Percentiles rank a stretch among this genome's conserved stretches.
phyloP scores from a whole-genome alignment of 805 yeast species.

The Lipomyces chichibuensis region DNA sequence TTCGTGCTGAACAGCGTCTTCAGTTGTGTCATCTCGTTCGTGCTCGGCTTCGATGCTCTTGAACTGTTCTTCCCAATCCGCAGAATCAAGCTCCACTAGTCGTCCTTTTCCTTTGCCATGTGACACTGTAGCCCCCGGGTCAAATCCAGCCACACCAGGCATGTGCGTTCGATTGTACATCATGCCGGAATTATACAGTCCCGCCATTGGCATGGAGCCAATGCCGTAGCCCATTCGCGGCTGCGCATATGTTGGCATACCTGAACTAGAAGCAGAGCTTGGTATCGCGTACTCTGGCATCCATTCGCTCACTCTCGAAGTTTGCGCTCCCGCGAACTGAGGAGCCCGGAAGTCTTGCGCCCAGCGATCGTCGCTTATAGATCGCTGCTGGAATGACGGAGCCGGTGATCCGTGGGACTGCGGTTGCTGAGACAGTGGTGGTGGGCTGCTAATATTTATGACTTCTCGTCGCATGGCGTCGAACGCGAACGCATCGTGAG shows the following conservation, averaged over 20 bases:
- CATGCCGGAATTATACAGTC: background rate
- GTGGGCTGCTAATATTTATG: conserved; percentile 1
- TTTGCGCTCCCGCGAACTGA: background rate
- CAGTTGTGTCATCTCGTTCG: conserved; percentile 14
- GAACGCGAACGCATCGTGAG: conserved; percentile 15
- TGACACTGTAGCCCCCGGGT: background rate
- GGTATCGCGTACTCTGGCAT: background rate
- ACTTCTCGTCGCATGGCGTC: conserved; percentile 25
- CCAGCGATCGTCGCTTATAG: background rate
- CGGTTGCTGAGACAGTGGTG: conserved; percentile 1
- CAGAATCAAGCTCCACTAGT: conserved; percentile 45
- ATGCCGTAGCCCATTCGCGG: conserved; percentile 3
- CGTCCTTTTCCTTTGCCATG: conserved; percentile 33
- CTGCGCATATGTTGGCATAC: background rate
- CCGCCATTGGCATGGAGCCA: conserved; percentile 4
- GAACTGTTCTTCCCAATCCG: conserved; percentile 53
- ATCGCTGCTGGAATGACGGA: background rate
- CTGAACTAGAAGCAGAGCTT: background rate
- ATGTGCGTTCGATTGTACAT: background rate
- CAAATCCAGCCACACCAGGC: background rate
- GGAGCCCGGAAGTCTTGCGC: conserved; percentile 5
- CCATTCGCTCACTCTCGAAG: conserved; percentile 4
- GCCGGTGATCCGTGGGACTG: conserved; percentile 1
- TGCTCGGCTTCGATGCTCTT: conserved; percentile 43
- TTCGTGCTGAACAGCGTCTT: conserved; percentile 28